Percentiles rank a stretch among this genome's conserved stretches.
phyloP scores from a whole-genome alignment of 306 rosid genomes.

The Ochetophila trinervis region DNA sequence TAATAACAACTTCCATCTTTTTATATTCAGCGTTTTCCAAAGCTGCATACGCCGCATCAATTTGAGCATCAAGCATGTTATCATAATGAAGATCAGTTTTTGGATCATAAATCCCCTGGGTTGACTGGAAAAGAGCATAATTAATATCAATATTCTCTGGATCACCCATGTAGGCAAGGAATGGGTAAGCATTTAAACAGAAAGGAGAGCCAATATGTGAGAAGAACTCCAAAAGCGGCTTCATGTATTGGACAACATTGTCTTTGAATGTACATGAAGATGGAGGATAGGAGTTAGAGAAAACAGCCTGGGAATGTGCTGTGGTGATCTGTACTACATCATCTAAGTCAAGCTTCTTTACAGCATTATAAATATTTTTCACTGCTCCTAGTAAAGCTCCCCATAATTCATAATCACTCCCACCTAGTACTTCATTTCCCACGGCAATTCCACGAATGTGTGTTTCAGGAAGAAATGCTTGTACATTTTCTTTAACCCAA shows the following conservation, averaged over 20 bases:
- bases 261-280: slow-evolving; percentile 76
- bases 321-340: slow-evolving; percentile 67
- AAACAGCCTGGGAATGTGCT: slow-evolving; percentile 75
- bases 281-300: slow-evolving; percentile 76
- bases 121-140: slow-evolving; percentile 82
- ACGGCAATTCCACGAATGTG: slow-evolving; percentile 76
- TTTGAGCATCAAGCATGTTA: slow-evolving; percentile 98
- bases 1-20: slow-evolving; percentile 83
- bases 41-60: slow-evolving; percentile 92
- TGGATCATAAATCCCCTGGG: slow-evolving; percentile 65
- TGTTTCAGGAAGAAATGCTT: slow-evolving; percentile 74
- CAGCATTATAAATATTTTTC: slow-evolving; percentile 73
- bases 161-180: slow-evolving; percentile 54
- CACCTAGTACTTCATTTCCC: slow-evolving; percentile 88
- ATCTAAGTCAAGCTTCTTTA: slow-evolving; percentile 50
- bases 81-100: slow-evolving; percentile 72
- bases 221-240: slow-evolving; percentile 81
- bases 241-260: slow-evolving; percentile 68
- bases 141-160: slow-evolving; percentile 78
- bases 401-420: slow-evolving; percentile 42
- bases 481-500: slow-evolving; percentile 89
- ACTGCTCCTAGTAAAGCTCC: slow-evolving; percentile 72
- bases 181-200: slow-evolving; percentile 93
- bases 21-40: slow-evolving; percentile 68
- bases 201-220: slow-evolving; percentile 85